Evolutionary conservation across 768 basidiomycete species (phyloP).

Genomic region (Boletellus ananiceps): DNA sequence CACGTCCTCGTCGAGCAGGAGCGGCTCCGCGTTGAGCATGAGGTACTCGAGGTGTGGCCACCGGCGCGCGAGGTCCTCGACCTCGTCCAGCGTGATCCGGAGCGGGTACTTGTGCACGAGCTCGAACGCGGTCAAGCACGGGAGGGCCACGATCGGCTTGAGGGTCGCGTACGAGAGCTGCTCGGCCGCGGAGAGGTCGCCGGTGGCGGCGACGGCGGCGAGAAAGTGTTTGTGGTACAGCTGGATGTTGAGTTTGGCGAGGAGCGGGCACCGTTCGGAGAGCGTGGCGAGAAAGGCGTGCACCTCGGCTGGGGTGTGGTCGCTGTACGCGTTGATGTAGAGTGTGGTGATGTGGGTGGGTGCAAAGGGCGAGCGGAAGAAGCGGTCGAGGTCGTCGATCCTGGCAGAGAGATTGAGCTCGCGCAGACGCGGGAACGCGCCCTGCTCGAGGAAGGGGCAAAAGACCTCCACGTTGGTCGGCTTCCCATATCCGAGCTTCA

Average conservation of each 20-base stretch:
- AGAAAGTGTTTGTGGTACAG: conserved; percentile 24
- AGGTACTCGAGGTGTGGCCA: conserved; percentile 45
- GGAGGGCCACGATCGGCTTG: conserved; percentile 33
- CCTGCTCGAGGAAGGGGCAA: conserved; percentile 40
- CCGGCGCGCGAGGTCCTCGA: conserved; percentile 41
- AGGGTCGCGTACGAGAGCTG: conserved; percentile 35
- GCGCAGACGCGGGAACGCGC: conserved; percentile 49
- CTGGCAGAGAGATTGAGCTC: conserved; percentile 47
- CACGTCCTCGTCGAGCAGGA: conserved; percentile 16
- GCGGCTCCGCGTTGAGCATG: conserved; percentile 46
- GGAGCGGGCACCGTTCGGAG: conserved; percentile 43
- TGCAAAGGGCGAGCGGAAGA: conserved; percentile 42
- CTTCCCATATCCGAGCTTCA: conserved; percentile 45
- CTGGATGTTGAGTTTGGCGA: conserved; percentile 41
- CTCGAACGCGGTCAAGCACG: conserved; percentile 32
- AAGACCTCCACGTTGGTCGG: conserved; percentile 42
- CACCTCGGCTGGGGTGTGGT: conserved; percentile 42
- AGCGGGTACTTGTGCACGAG: conserved; percentile 29
- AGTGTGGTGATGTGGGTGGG: conserved; percentile 49
- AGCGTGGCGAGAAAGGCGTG: conserved; percentile 41
- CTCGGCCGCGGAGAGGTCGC: conserved; percentile 17
- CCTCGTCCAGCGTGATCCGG: conserved; percentile 36
- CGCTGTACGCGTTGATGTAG: conserved; percentile 45
- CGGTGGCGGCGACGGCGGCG: conserved; percentile 10
- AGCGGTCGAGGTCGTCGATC: conserved; percentile 42